Base-by-base conservation (phyloP, 129 eudicot species). In the Ambrosia artemisiifolia region DNA sequence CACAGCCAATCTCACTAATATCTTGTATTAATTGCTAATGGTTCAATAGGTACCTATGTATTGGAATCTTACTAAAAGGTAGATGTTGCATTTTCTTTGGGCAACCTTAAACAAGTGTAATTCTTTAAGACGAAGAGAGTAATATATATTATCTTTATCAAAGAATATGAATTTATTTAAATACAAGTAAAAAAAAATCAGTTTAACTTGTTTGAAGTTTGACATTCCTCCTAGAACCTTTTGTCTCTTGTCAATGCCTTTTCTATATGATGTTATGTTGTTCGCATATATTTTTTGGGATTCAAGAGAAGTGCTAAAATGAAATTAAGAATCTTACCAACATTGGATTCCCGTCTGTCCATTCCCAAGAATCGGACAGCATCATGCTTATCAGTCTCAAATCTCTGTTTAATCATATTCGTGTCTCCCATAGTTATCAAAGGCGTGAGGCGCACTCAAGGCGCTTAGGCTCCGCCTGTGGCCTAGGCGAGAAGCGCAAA, bases 131-230 rank as follows among this genome's bases (percentile, higher is more conserved):
- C 2, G 63, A 3, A 13, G 11, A 9, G 11, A 12, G 65, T 60
- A 32, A 30, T 32, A 32, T 13, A 13, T 32, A 60, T 32, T 19
- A 18, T 60, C 65, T 60, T 60, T 60, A 11, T 60, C 19, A 30
- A 11, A 57, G 65, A 30, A 40, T 60, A 60, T 13, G 65, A 60
- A 60, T 60, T 60, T 40, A 60, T 60, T 42, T 30, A 60, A 60
- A 33, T 30, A 60, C 43, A 30, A 32, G 36, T 11, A 12, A 24
- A 60, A 17, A 17, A 57, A 57, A 24, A 12, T 60, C 19, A 30
- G 65, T 32, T 12, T 60, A 30, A 10, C 20, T 60, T 30, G 42
- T 60, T 60, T 18, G 65, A 60, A 57, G 64, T 4, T n/a, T n/a
- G n/a, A n/a, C 2, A n/a, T 28, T 6, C 30, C 65, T 60, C 1